Evolutionary conservation across 495 filamentous ascomycete genomes (phyloP), one percentile per base, ranked within the genome.

Genomic region (Podospora comata): DNA sequence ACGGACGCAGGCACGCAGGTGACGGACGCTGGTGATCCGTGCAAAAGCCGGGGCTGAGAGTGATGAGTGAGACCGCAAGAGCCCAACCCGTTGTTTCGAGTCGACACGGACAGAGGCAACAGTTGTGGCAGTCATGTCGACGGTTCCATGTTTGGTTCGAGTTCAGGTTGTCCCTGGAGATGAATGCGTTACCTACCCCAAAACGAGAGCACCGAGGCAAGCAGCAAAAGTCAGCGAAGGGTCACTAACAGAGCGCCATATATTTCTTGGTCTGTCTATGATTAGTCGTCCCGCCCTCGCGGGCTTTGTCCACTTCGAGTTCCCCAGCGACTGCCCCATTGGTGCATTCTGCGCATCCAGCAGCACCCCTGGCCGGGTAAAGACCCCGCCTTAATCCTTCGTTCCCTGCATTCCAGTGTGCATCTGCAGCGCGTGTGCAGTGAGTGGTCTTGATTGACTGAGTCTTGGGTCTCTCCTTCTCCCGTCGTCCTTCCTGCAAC

Each of bases 361-460:
- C 30, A 28, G 27, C 13, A 63, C 27, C 61, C 61, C 61, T 44
- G 27, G 57, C 66, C 57, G 69, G 69, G 7, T 59, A 71, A 66
- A 68, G 65, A 71, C 69, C 69, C 69, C 65, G 61, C 65, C 65
- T 56, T 54, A 60, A 65, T 60, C 65, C 65, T 62, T 30, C 20
- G 60, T 67, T 30, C 20, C 60, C 64, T 67, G 64, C 64, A 64
- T 60, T 60, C 34, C 65, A 60, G 56, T 34, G n/a, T 65, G 48
- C 65, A 55, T 60, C 39, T 48, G 39, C 39, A 48, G 39, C 39
- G 39, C 39, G 13, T 48, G 30, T 7, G 39, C 39, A 48, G 39
- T 48, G 13, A 9, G 39, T 48, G 39, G 39, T 48, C 39, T 48
- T 48, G 39, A 48, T 48, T 48, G 39, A 48, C 13, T 18, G 39